These are phyloP conservation scores for Parachaetomium inaequale DNA, from an alignment of 495 filamentous ascomycete species.

Conservation along the genomic window DNA sequence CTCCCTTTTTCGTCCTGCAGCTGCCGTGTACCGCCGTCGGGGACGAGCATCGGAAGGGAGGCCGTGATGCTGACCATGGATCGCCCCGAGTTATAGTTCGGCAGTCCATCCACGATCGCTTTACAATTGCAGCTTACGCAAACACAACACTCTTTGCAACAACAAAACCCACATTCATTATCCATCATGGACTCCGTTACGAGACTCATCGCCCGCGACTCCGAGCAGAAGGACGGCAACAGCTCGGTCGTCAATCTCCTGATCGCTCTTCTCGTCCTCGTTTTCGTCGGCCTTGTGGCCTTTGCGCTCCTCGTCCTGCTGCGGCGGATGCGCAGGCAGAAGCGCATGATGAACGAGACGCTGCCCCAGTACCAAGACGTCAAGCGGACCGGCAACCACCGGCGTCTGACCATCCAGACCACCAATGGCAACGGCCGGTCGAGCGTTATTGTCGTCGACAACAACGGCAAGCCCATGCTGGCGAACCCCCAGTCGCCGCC, in stretches of 20 bases:
- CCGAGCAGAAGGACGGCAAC: conserved; percentile 42
- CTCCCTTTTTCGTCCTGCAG: background rate
- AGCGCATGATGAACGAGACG: conserved; percentile 48
- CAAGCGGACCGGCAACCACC: conserved; percentile 42
- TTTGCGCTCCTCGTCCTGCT: conserved; percentile 66
- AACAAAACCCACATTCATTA: conserved; percentile 15
- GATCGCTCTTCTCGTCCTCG: conserved; percentile 73
- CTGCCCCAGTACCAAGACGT: conserved; percentile 56
- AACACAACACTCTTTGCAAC: conserved; percentile 10
- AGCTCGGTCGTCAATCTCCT: conserved; percentile 64
- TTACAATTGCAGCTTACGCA: background rate
- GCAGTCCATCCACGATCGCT: conserved; percentile 3
- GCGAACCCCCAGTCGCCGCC: conserved; percentile 71
- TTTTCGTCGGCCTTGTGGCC: conserved; percentile 63
- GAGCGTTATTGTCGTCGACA: conserved; percentile 69
- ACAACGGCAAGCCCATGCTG: conserved; percentile 66
- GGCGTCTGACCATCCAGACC: conserved; percentile 49
- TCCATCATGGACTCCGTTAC: conserved; percentile 48
- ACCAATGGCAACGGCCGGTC: conserved; percentile 69
- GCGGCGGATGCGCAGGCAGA: conserved; percentile 51
- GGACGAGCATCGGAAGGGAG: background rate
- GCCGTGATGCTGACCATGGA: conserved; percentile 2
- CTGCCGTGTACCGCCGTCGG: background rate
- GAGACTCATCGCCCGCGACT: conserved; percentile 51
- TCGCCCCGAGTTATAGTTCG: conserved; percentile 4